Conservation (phyloP, 1,139 yeast genomes). For the Spencermartinsiella ligniputridi region DNA sequence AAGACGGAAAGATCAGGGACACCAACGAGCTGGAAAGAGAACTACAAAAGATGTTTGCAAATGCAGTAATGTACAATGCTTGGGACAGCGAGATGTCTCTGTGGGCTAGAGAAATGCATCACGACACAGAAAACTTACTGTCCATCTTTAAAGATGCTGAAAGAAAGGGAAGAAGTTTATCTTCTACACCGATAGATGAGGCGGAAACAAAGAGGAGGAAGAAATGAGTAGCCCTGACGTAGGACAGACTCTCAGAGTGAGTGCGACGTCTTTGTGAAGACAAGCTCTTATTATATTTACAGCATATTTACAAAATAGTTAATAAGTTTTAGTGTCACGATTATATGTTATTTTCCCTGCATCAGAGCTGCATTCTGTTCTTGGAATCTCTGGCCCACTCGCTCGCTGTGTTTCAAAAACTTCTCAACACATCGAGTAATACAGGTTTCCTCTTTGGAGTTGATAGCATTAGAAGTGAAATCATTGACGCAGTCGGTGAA, state of each 20-base stretch:
- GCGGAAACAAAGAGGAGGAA: slow-evolving; percentile 15
- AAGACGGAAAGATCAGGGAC: slow-evolving; percentile 51
- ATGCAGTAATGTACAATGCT: slow-evolving; percentile 76
- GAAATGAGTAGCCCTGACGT: slow-evolving; percentile 6
- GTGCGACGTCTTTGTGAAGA: too few relatives aligned
- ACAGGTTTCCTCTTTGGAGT: slow-evolving; percentile 80
- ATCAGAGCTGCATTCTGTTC: slow-evolving; percentile 60
- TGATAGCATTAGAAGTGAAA: slow-evolving; percentile 85
- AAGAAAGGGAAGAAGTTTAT: slow-evolving; percentile 19
- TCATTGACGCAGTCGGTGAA: slow-evolving; percentile 97
- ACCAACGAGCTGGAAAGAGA: slow-evolving; percentile 59
- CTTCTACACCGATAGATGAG: slow-evolving; percentile 12
- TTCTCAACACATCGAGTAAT: slow-evolving; percentile 91
- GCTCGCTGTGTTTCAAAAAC: slow-evolving; percentile 95
- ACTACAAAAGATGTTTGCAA: slow-evolving; percentile 73
- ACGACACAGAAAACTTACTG: slow-evolving; percentile 34
- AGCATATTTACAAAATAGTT: neutral
- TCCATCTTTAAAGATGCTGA: slow-evolving; percentile 34
- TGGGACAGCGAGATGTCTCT: slow-evolving; percentile 57
- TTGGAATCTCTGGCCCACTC: slow-evolving; percentile 98
- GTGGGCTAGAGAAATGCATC: slow-evolving; percentile 62
- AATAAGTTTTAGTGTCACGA: too few relatives aligned
- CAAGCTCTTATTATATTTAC: too few relatives aligned
- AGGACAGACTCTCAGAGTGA: neutral
- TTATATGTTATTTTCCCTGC: neutral